Evolutionary conservation across 352 stramenopile genomes (phyloP).

Genomic region (Globisporangium nodosum): DNA sequence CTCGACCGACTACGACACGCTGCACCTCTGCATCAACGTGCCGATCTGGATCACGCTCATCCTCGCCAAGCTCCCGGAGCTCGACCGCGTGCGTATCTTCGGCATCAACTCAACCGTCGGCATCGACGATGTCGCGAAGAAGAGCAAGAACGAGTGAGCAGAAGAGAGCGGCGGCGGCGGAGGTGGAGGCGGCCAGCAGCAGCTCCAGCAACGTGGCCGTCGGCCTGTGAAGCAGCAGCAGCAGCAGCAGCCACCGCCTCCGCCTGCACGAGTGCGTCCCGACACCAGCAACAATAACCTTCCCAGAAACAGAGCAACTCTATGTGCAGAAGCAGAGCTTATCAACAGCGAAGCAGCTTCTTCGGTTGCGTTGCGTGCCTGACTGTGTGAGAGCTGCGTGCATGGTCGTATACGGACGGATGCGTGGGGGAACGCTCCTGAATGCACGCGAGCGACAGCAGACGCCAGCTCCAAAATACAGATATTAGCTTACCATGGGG

Average conservation of each 20-base stretch:
- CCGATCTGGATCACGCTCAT: conserved; percentile 90
- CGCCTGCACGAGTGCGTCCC: no score
- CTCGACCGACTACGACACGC: conserved; percentile 86
- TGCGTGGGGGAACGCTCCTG: no score
- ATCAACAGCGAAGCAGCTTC: background rate
- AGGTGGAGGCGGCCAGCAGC: conserved; percentile 2
- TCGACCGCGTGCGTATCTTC: conserved; percentile 94
- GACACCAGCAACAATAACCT: background rate
- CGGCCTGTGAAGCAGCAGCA: background rate
- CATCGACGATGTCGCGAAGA: conserved; percentile 84
- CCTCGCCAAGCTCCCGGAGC: conserved; percentile 89
- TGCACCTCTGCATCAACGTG: conserved; percentile 88
- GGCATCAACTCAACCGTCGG: conserved; percentile 95
- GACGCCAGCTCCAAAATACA: conserved; percentile 18
- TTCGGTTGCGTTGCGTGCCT: background rate
- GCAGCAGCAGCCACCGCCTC: background rate
- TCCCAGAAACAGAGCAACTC: background rate
- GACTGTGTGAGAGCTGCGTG: background rate
- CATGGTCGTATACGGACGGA: no score
- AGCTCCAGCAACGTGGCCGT: no score
- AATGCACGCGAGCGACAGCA: no score
- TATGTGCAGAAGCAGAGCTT: background rate
- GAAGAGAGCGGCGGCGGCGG: background rate
- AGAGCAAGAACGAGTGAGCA: conserved; percentile 42
- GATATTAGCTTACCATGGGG: conserved; percentile 51